Percentiles rank a stretch among this genome's conserved stretches.
phyloP scores from a whole-genome alignment of 495 filamentous ascomycete species.

The Tuber melanosporum region DNA sequence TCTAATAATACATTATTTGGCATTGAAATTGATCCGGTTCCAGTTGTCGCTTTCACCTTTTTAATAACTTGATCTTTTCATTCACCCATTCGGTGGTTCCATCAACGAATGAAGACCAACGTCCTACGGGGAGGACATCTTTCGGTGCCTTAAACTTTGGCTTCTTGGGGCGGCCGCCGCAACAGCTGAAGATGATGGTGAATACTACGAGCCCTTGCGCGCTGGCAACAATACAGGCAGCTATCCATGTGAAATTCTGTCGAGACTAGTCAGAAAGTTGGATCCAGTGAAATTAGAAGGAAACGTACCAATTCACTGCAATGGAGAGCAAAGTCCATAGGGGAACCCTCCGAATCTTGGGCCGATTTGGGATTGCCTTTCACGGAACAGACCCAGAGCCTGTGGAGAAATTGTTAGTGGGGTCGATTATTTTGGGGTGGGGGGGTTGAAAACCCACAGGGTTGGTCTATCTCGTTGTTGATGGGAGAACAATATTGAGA shows the following conservation, averaged over 20 bases:
- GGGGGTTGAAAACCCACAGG: neutral
- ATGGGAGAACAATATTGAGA: constrained; percentile 14
- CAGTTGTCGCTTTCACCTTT: neutral
- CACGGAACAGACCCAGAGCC: constrained; percentile 29
- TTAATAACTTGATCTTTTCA: neutral
- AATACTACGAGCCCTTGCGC: constrained; percentile 35
- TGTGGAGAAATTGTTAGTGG: constrained; percentile 1
- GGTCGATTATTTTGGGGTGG: neutral
- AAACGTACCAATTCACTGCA: constrained; percentile 26
- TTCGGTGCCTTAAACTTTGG: constrained; percentile 21
- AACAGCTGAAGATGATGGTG: constrained; percentile 25
- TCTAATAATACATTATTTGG: neutral
- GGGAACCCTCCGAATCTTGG: neutral
- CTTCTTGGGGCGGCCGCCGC: constrained; percentile 8
- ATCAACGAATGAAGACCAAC: neutral
- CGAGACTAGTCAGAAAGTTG: constrained; percentile 4
- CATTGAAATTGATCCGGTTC: neutral
- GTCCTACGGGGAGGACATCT: neutral
- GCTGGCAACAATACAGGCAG: constrained; percentile 26
- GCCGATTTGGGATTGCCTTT: neutral
- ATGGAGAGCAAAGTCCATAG: constrained; percentile 27
- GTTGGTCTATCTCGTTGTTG: constrained; percentile 10
- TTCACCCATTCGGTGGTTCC: neutral
- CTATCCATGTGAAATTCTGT: constrained; percentile 26
- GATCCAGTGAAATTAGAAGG: neutral